Conservation (phyloP, 2,329 filamentous ascomycete species). For the Trichoderma sp. region DNA sequence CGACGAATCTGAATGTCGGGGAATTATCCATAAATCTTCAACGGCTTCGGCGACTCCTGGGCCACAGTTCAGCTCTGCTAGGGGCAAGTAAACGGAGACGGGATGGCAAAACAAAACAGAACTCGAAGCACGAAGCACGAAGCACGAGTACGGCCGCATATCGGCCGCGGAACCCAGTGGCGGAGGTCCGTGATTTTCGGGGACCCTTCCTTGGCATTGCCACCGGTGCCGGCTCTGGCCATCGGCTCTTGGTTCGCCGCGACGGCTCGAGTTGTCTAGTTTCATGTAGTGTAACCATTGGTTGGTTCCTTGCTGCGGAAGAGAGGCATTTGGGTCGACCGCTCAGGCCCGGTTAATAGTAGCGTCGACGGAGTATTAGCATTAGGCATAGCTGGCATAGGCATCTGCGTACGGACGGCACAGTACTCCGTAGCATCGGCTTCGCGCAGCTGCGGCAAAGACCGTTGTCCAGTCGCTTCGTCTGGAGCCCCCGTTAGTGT, state of each 20-base stretch:
- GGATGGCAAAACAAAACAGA: neutral
- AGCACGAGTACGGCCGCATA: neutral
- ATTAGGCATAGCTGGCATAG: too few species aligned
- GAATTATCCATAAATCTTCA: neutral
- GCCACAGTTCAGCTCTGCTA: neutral
- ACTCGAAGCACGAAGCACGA: neutral
- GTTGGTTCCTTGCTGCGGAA: neutral
- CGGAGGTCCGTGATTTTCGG: neutral
- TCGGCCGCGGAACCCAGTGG: neutral
- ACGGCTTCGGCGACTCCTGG: neutral
- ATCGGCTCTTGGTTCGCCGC: neutral
- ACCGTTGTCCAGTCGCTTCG: neutral
- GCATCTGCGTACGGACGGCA: neutral
- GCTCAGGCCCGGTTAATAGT: neutral
- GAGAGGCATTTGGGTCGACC: neutral
- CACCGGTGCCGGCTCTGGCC: neutral
- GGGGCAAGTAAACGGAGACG: neutral
- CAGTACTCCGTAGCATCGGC: neutral
- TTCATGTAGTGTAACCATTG: neutral
- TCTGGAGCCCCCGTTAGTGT: conserved; percentile 16
- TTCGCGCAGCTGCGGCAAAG: conserved; percentile 1
- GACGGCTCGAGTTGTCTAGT: neutral
- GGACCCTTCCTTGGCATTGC: conserved; percentile 2
- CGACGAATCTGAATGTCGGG: neutral
- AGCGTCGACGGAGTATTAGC: too few species aligned